phyloP scores from a whole-genome alignment of 306 rosid genomes.

The Spatholobus suberectus region DNA sequence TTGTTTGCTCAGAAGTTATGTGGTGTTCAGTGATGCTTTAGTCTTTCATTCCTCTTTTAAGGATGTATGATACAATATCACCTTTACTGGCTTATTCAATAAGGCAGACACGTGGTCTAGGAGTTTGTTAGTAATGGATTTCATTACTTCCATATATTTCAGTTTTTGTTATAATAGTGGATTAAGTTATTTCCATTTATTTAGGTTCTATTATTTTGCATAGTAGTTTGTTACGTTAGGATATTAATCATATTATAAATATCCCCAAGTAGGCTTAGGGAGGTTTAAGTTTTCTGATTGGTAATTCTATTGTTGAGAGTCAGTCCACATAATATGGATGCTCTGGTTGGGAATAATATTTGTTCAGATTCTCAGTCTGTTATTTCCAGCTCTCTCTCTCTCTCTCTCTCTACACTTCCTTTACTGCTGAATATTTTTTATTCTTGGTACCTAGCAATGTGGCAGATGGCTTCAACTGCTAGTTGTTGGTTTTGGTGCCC shows the following conservation, averaged over 20 bases:
- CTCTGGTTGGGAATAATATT: background rate
- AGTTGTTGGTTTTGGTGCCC: slow-evolving; percentile 8
- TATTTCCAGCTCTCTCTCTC: too few relatives aligned
- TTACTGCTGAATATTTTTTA: background rate
- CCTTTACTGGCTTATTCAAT: background rate
- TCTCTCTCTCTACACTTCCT: background rate
- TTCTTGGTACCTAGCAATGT: background rate
- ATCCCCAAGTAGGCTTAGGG: background rate
- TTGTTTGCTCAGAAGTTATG: background rate
- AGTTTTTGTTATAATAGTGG: background rate
- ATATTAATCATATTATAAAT: too few relatives aligned
- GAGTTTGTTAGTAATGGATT: background rate
- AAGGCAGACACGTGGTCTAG: background rate
- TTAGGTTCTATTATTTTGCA: background rate
- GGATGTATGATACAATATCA: background rate
- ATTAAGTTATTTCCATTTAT: background rate
- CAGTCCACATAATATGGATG: background rate
- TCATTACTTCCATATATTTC: background rate
- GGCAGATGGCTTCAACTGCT: background rate
- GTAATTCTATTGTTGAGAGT: background rate
- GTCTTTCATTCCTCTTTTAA: background rate
- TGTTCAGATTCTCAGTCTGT: background rate
- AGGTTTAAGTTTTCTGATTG: background rate
- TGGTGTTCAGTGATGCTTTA: background rate
- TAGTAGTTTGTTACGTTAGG: background rate